These are phyloP conservation scores for Coemansia pectinata DNA, from an alignment of 192 early-diverging fungal species.

Conservation along the genomic window DNA sequence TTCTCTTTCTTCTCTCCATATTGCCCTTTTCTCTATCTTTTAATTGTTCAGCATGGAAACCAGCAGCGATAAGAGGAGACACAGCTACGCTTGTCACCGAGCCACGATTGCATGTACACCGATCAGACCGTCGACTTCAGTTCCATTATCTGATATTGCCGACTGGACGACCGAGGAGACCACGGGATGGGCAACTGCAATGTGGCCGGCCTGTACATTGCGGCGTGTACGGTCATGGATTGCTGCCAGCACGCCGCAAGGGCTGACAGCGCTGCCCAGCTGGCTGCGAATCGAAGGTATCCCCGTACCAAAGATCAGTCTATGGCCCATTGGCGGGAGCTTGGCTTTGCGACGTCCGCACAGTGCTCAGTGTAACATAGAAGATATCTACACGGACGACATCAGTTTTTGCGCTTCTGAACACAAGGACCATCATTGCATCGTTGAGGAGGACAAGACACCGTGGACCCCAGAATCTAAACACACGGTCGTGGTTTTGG, in stretches of 20 bases:
- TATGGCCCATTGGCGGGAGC: slow-evolving; percentile 1
- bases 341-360: neutral
- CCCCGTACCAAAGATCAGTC: neutral
- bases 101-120: slow-evolving; percentile 31
- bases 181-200: neutral
- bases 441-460: neutral
- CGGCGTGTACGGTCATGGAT: slow-evolving; percentile 44
- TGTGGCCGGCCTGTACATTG: slow-evolving; percentile 21
- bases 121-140: slow-evolving; percentile 9
- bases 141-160: slow-evolving; percentile 23
- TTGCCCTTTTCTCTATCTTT: neutral
- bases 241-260: slow-evolving; percentile 14
- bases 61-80: slow-evolving; percentile 9
- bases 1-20: neutral
- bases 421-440: neutral
- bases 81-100: slow-evolving; percentile 13
- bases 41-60: slow-evolving; percentile 2
- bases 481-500: neutral
- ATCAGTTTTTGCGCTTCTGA: neutral
- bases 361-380: neutral
- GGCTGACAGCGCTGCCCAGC: slow-evolving; percentile 16
- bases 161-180: slow-evolving; percentile 19
- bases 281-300: slow-evolving; percentile 26
- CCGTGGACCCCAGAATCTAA: slow-evolving; percentile 4
- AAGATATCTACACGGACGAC: neutral